phyloP scores from a whole-genome alignment of 2,329 filamentous ascomycete species.

The Penicillium sp. region DNA sequence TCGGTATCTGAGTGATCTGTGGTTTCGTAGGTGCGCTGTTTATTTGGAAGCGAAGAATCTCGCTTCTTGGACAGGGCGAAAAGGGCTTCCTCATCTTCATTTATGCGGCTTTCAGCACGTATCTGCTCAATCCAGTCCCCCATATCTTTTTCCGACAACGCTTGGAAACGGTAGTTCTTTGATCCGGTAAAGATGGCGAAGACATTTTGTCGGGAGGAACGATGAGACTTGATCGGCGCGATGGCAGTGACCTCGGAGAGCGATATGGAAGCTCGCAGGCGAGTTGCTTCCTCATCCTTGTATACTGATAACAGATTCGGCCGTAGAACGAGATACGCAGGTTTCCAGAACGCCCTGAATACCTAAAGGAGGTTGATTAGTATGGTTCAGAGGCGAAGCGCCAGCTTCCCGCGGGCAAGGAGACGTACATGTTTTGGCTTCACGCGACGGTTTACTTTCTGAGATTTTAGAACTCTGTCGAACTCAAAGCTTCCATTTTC shows the following conservation, averaged over 20 bases:
- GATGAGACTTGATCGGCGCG: slow-evolving; percentile 84
- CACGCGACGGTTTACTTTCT: slow-evolving; percentile 83
- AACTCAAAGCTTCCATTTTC: slow-evolving; percentile 96
- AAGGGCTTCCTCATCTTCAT: slow-evolving; percentile 87
- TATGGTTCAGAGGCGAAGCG: slow-evolving; percentile 22
- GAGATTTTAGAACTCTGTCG: slow-evolving; percentile 89
- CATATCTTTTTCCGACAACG: slow-evolving; percentile 72
- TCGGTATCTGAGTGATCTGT: slow-evolving; percentile 51
- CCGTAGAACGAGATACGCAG: slow-evolving; percentile 84
- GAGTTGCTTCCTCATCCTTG: slow-evolving; percentile 87
- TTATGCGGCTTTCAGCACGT: slow-evolving; percentile 77
- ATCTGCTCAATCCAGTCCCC: slow-evolving; percentile 87
- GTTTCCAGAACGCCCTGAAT: slow-evolving; percentile 79
- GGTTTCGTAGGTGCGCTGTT: slow-evolving; percentile 41
- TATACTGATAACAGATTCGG: slow-evolving; percentile 92
- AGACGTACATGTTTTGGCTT: slow-evolving; percentile 83
- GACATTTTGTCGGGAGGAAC: slow-evolving; percentile 82
- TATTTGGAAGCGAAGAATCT: slow-evolving; percentile 29
- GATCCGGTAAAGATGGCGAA: slow-evolving; percentile 93
- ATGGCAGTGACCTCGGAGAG: slow-evolving; percentile 91
- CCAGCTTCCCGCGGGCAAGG: slow-evolving; percentile 11
- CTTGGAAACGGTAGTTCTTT: slow-evolving; percentile 90
- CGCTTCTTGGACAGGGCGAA: slow-evolving; percentile 48
- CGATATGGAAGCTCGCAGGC: slow-evolving; percentile 84
- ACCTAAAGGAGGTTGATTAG: slow-evolving; percentile 31